Base-by-base conservation (phyloP, 495 filamentous ascomycete species). In the Daldinia bambusicola region DNA sequence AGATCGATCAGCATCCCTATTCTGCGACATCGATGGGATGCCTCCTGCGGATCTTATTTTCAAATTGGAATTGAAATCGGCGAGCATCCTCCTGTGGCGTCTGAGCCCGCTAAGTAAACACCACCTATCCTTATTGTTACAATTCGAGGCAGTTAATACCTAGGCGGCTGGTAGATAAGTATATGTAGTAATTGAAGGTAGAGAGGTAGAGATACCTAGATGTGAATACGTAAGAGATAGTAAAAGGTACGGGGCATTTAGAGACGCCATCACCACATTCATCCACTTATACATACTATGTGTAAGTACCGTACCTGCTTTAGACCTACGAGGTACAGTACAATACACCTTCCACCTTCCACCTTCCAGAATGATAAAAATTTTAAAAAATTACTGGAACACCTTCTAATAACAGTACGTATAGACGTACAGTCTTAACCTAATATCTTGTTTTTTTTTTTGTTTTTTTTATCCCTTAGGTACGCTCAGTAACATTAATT, bases 1-100 rank as follows among this genome's bases (percentile, higher is more conserved):
- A 67, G 69, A 67, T 67, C 69, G 59, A 67, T 71, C 58, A 67
- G 53, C 43, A 52, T 67, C 51, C 16, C 63, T 1, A 60, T 67
- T 55, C 63, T 59, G 63, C 41, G 43, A 62, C 22, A 12, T 56
- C 26, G 34, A 61, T 67, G 41, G 56, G 55, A 45, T 37, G 31
- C 52, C 37, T 62, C 31, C 38, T 52, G 32, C 7, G 41, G 58
- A 5, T 60, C 20, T 48, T 59, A 71, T 67, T 67, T 63, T 67
- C 59, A 31, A 62, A 31, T 55, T 61, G 50, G 45, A 56, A 26
- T 26, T 26, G 50, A 37, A 56, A 37, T 55, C 50, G 50, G 20
- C 58, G 22, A 50, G 18, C 50, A 51, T 52, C 26, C n/a, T n/a
- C 38, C 22, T 69, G 18, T 62, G 38, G 38, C 51, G 45, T 50